These are phyloP conservation scores for Didymella exigua DNA, from an alignment of 2,329 filamentous ascomycete genomes.

Conservation along the genomic window DNA sequence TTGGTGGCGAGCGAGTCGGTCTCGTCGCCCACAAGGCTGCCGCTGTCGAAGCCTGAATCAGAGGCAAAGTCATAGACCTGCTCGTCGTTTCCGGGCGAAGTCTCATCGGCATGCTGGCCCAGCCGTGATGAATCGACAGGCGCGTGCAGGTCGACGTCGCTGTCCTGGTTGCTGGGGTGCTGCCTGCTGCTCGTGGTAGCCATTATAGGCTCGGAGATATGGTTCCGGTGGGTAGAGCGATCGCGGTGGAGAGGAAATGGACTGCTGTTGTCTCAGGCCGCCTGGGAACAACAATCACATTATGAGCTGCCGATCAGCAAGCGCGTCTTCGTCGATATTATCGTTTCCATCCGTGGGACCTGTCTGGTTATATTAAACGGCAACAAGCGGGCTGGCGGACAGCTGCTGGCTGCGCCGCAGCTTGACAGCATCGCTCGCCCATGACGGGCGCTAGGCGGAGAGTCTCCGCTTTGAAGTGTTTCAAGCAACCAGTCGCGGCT, in stretches of 20 bases:
- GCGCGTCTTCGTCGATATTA: not conserved
- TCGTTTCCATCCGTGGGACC: not conserved
- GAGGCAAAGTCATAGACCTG: slow-evolving; percentile 27
- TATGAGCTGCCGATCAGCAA: slow-evolving; percentile 1
- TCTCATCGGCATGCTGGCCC: not conserved
- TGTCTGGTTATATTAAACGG: slow-evolving; percentile 7
- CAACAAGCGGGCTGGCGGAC: slow-evolving; percentile 2
- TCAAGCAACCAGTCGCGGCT: slow-evolving; percentile 2
- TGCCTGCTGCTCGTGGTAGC: not conserved
- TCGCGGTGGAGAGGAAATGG: not conserved
- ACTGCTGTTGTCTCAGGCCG: not conserved
- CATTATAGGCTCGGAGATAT: slow-evolving; percentile 4
- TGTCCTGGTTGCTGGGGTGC: slow-evolving; percentile 8
- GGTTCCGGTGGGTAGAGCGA: not conserved
- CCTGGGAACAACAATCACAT: not conserved
- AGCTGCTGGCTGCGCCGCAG: slow-evolving; percentile 13
- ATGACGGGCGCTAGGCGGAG: slow-evolving; percentile 8
- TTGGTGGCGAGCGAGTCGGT: slow-evolving; percentile 45
- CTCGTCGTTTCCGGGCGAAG: slow-evolving; percentile 2
- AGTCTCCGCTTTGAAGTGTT: slow-evolving; percentile 10
- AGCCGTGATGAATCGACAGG: slow-evolving; percentile 5
- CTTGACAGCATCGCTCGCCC: slow-evolving; percentile 5
- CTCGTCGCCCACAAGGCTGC: slow-evolving; percentile 43
- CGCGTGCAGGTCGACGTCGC: slow-evolving; percentile 11
- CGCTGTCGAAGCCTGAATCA: slow-evolving; percentile 47